Evolutionary conservation across 495 filamentous ascomycete species (phyloP), one percentile per base, ranked within the genome.

Genomic region (Aspergillus incahuasiensis): DNA sequence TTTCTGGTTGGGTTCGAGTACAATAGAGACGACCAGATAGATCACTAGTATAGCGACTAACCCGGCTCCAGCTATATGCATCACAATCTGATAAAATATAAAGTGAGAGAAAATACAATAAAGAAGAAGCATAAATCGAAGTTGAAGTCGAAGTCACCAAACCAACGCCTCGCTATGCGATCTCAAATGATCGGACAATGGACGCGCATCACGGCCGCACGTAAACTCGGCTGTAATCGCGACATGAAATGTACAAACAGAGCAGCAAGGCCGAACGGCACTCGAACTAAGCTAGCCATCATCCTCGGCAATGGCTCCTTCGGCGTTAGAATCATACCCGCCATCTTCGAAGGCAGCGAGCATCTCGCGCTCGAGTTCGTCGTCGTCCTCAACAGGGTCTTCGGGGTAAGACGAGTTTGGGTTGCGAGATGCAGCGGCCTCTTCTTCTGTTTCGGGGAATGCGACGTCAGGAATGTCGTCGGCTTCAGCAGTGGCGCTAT

Each of bases 351-450:
- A 80, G 41, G 84, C 86, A 0, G 84, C 85, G 62, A 85, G 63
- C 67, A 90, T 76, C 57, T 89, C 84, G 11, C 81, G 80, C 63
- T 88, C 86, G 18, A 89, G 66, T 41, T 80, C 85, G 42, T 82
- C 85, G 25, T 85, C 85, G 8, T 82, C 78, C 18, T 80, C 80
- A 34, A 59, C 72, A 0, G 70, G 68, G 16, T 69, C 58, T 55
- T 72, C 68, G 3, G 63, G 63, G 42, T 60, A 53, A 2, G 45
- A 60, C 5, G 57, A 59, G 18, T 62, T 61, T 16, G 57, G 52
- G 6, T 42, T 55, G 15, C 38, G 43, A 9, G 22, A 41, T 51
- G 40, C 30, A 42, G 34, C 35, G 55, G 35, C 55, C 65, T 60
- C 72, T 50, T 50, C 47, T 38, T 49, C 48, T 22, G 32, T 50